Evolutionary conservation across 73 alveolate genomes (phyloP), one percentile per base, ranked within the genome.

Genomic region (Stentor coeruleus): DNA sequence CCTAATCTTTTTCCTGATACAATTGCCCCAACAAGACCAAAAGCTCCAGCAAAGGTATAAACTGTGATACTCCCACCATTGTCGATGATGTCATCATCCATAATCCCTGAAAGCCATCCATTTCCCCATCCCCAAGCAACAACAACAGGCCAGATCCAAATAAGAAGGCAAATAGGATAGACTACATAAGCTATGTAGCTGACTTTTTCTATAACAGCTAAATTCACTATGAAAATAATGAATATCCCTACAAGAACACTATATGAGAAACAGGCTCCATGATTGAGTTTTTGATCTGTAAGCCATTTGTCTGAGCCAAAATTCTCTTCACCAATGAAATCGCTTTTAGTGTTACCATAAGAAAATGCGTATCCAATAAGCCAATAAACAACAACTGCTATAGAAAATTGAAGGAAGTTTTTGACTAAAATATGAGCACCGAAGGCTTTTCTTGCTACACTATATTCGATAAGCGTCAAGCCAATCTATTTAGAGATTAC

Each of bases 1-100:
- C 73, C 73, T 20, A 57, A 20, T 2, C 73, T 57, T 57, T n/a
- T n/a, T 57, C 73, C 73, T 57, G 28, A 57, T n/a, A 57, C 0
- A 57, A 57, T 57, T 57, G 73, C 73, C 28, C 73, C 73, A 57
- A 57, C 28, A 57, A 57, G 73, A 57, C 73, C 73, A 57, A 57
- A 57, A 57, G 73, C 73, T n/a, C 73, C 73, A 57, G 73, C 73
- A 31, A 57, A 57, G 28, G 28, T n/a, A 57, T 57, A 2, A 31
- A 57, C 73, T n/a, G 15, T 57, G 73, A 57, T 57, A 31, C 35
- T 31, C 28, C 73, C 73, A 2, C 73, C 73, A 57, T 57, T 57
- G 73, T 57, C 73, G 28, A 57, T 57, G 15, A 57, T 20, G 28
- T n/a, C 35, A n/a, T 57, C 28, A 2, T 57, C 73, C 3, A 57